Conservation (phyloP, 208 protist genomes). For the Crithidia sp. region DNA sequence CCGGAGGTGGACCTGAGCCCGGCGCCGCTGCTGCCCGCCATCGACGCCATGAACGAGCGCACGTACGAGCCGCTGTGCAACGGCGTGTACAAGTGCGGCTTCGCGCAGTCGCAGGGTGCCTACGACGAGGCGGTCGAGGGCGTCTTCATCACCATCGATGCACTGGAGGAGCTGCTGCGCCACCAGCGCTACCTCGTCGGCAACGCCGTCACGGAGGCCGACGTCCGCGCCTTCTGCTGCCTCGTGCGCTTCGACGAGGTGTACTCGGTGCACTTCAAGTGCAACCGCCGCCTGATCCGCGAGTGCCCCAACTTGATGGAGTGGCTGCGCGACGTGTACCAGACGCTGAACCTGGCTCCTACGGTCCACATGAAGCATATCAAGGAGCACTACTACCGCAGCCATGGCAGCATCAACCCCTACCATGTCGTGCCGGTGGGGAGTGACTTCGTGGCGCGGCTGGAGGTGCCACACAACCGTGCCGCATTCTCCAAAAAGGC, state of each 20-base stretch:
- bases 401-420: slow-evolving; percentile 80
- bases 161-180: slow-evolving; percentile 47
- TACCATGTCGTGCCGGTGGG: slow-evolving; percentile 76
- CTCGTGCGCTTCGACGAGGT: slow-evolving; percentile 91
- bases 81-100: slow-evolving; percentile 91
- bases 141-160: slow-evolving; percentile 46
- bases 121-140: slow-evolving; percentile 60
- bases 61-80: slow-evolving; percentile 88
- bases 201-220: slow-evolving; percentile 71
- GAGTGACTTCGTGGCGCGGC: slow-evolving; percentile 36
- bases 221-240: slow-evolving; percentile 87
- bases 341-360: slow-evolving; percentile 47
- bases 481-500: neutral
- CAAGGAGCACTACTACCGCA: slow-evolving; percentile 82
- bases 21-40: slow-evolving; percentile 52
- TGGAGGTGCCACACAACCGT: slow-evolving; percentile 42
- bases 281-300: slow-evolving; percentile 70
- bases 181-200: slow-evolving; percentile 66
- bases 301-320: slow-evolving; percentile 83
- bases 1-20: slow-evolving; percentile 79
- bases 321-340: slow-evolving; percentile 86
- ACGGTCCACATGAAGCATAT: slow-evolving; percentile 90
- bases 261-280: slow-evolving; percentile 91
- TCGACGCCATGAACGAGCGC: slow-evolving; percentile 82
- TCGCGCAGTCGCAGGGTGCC: slow-evolving; percentile 69